Base-by-base conservation (phyloP, 805 yeast species). In the Saccharomycopsis synnaedendra region DNA sequence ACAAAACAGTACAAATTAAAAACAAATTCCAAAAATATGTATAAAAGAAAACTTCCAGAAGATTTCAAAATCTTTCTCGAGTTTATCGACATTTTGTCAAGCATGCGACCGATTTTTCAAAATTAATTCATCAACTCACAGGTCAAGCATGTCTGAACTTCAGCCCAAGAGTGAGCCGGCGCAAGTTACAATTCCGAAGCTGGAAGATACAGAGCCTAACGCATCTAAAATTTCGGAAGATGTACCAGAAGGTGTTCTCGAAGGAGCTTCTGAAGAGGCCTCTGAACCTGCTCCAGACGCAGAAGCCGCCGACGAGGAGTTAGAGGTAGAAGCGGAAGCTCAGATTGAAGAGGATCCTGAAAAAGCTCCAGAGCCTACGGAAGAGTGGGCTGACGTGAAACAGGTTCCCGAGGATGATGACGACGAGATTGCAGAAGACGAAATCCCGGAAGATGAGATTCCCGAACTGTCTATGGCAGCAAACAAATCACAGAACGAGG, bases 301-400 rank as follows among this genome's bases (percentile, higher is more conserved):
- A 29, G 35, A 44, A 28, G n/a, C 46, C 41, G 56, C 56, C 51
- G 54, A 54, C 44, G 59, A 45, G 30, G 57, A 42, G 11, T 46
- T 50, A 45, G 56, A 54, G 41, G 60, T 57, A 32, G 47, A 50
- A 42, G 60, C 53, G 41, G 57, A 55, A 35, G 47, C 44, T 7
- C 19, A 19, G 19, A 19, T 19, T 19, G 19, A 19, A 19, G 19
- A 19, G 19, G 19, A 19, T 19, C 19, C 1, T 19, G 19, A 19
- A 19, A 19, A 3, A 35, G 19, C 32, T 30, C 3, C 28, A 30
- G 27, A 7, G 40, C 27, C 27, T 10, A 38, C 27, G 11, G 30
- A 38, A 27, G 30, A 5, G 40, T 38, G 40, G 40, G 28, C 8
- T 30, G 19, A 19, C 19, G 19, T 19, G 19, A 19, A 19, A 19